Conservation (phyloP, 2,329 filamentous ascomycete species). For the Metarhizium album region DNA sequence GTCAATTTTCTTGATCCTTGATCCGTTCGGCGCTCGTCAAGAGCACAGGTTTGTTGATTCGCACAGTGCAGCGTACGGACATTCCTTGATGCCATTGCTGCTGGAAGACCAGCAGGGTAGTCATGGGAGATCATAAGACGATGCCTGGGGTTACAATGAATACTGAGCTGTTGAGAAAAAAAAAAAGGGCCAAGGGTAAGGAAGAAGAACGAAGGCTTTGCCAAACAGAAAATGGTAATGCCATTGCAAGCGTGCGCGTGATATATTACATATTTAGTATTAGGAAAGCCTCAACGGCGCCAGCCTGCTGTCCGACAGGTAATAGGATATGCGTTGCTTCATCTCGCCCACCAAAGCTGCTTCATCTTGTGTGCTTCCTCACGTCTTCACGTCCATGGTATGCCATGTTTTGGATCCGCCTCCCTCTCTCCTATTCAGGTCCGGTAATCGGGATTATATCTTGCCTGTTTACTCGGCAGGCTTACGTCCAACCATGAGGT, state of each 20-base stretch:
- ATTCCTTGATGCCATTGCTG: too few relatives aligned
- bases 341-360: background rate
- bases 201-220: background rate
- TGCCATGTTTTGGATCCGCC: background rate
- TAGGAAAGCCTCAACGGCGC: slow-evolving; percentile 1
- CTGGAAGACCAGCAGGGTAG: too few relatives aligned
- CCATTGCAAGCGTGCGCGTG: background rate
- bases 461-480: slow-evolving; percentile 30
- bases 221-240: background rate
- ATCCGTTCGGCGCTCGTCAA: too few relatives aligned
- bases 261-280: slow-evolving; percentile 5
- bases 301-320: slow-evolving; percentile 1
- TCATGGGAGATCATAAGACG: too few relatives aligned
- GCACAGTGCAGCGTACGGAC: too few relatives aligned
- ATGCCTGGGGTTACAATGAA: too few relatives aligned
- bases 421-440: background rate
- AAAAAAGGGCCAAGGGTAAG: too few relatives aligned
- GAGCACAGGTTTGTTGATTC: too few relatives aligned
- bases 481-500: slow-evolving; percentile 90
- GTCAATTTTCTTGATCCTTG: too few relatives aligned
- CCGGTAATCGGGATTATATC: background rate
- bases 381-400: background rate
- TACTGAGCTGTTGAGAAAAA: too few relatives aligned
- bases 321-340: background rate
- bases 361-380: background rate